Evolutionary conservation across 2,329 filamentous ascomycete genomes (phyloP).

Genomic region (Thermomyces lanuginosus): DNA sequence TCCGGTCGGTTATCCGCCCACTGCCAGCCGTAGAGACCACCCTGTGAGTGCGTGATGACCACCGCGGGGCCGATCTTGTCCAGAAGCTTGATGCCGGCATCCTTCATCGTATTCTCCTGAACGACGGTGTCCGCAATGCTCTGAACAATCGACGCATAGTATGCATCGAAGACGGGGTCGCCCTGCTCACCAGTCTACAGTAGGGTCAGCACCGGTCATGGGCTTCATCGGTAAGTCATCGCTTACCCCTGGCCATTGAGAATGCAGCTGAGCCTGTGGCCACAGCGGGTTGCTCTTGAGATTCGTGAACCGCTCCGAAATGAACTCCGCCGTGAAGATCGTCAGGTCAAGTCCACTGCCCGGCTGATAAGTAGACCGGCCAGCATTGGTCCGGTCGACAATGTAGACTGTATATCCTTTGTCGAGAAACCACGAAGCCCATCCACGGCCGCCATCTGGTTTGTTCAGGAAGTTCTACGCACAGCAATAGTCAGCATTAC

Average conservation of each 20-base stretch:
- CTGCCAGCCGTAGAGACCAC: slow-evolving; percentile 1
- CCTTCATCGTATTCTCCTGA: not conserved
- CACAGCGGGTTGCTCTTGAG: slow-evolving; percentile 1
- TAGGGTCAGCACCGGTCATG: not conserved
- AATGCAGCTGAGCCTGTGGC: slow-evolving; percentile 2
- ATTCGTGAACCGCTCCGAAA: not conserved
- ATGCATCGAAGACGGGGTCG: slow-evolving; percentile 1
- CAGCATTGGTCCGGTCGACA: not conserved
- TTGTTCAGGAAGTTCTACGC: slow-evolving; percentile 1
- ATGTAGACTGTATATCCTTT: slow-evolving; percentile 1
- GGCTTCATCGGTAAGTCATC: not conserved
- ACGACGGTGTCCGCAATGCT: not conserved
- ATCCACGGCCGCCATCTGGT: slow-evolving; percentile 1
- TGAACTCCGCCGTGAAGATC: not conserved
- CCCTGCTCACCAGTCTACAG: not conserved
- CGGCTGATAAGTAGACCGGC: slow-evolving; percentile 1
- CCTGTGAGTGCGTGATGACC: slow-evolving; percentile 1
- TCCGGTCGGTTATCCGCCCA: slow-evolving; percentile 1
- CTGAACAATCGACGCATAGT: not conserved
- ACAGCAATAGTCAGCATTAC: not conserved
- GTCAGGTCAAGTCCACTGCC: not conserved
- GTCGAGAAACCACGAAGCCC: slow-evolving; percentile 1
- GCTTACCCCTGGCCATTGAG: slow-evolving; percentile 1
- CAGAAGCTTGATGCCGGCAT: not conserved
- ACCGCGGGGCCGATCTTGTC: not conserved